Base-by-base conservation (phyloP, 1,284 basidiomycete species). In the Microbotryum silenes-acaulis region DNA sequence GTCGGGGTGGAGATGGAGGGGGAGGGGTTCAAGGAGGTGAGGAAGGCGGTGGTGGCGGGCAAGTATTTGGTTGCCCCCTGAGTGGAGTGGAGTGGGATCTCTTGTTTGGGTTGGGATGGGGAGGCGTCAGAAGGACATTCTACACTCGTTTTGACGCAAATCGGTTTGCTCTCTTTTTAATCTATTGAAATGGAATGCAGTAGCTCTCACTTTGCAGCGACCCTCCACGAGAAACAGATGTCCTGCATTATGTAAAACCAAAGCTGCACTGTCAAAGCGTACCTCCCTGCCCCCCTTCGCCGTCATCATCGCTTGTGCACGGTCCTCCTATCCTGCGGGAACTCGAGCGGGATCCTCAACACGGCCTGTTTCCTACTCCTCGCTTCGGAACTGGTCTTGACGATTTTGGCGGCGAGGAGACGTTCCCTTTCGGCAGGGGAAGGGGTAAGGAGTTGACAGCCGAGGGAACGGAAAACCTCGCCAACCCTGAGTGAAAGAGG, bases 291-390 rank as follows among this genome's bases (percentile, higher is more conserved):
- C 33, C 37, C 37, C 37, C 37, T 37, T 37, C 37, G 9, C 37
- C 72, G 27, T 27, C 27, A 27, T 62, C 63, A 75, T 61, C 74
- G 71, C 71, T 75, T 76, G 25, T 72, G 72, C 14, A 75, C 75
- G 1, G 73, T 75, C 51, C 75, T 67, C 45, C 71, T 71, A 65
- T 71, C 71, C 72, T 86, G 87, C 1, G 90, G 90, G 76, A 91
- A 93, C 65, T 81, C 80, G 7, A 92, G 79, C 2, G 91, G 91
- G 2, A 84, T 81, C 57, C 78, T 82, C 56, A 94, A 79, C 0
- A 85, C 77, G 0, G 89, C 90, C 59, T 85, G 80, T 71, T 86
- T 88, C 47, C 77, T 79, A 56, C 69, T 71, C 8, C 58, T 63
- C 20, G 65, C 65, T 27, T 67, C 67, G 37, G 65, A 50, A 23